Base-by-base conservation (phyloP, 2,329 filamentous ascomycete species). In the Ophiostoma ulmi region DNA sequence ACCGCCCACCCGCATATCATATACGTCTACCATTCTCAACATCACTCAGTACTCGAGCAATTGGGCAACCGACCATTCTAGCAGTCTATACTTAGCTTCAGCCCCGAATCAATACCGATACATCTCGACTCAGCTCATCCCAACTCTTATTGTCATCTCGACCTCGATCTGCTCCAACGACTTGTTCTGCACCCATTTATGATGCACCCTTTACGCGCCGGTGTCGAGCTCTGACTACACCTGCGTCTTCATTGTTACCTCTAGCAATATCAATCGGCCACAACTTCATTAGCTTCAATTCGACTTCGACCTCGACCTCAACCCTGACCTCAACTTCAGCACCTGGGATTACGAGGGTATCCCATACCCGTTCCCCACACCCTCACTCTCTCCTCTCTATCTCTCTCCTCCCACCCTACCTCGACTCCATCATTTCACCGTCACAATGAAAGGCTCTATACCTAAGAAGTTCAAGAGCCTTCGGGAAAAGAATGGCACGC, bases 401-500 rank as follows among this genome's bases (percentile, higher is more conserved):
- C 31, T 20, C 6, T 20, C 61, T n/a, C 26, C 48, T 11, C 52
- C 7, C 31, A n/a, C 6, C 52, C 36, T 20, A 14, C 52, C 48
- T 65, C 41, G 20, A 20, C 63, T 6, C 13, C 5, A 39, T 20
- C 35, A 20, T 6, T 39, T n/a, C 26, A 26, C 70, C 70, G 74
- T 72, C 77, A 83, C 75, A 77, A 87, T 87, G 83, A 87, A 85
- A 79, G 80, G 76, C 65, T 76, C 83, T 74, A 80, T 85, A 72
- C 84, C 84, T 67, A 88, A 86, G 77, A 88, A 90, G 76, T 89
- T 93, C 78, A 87, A 91, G 72, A 91, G 87, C 79, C 83, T 90
- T 75, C 87, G 90, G 74, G 90, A 92, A 76, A 92, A 87, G 80
- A 84, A 83, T 78, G 83, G 81, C 72, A 75, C 78, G 52, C 84